These are phyloP conservation scores for Xanthoconium stramineum DNA, from an alignment of 768 basidiomycete genomes.

Conservation along the genomic window DNA sequence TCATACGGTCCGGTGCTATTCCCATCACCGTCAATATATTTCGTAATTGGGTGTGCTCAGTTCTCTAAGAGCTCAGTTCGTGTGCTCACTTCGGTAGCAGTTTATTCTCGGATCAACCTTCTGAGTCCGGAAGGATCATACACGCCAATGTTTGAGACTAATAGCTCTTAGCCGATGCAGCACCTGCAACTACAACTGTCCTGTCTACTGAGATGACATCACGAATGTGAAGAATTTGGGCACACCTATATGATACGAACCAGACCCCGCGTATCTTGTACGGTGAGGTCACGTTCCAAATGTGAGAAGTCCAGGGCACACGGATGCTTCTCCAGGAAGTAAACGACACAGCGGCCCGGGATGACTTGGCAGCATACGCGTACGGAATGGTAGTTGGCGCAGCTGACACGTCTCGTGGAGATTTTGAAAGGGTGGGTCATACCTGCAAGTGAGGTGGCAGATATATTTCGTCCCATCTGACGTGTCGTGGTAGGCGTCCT, in stretches of 20 bases:
- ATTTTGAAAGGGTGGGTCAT: constrained; percentile 65
- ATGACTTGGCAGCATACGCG: constrained; percentile 44
- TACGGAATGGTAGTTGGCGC: constrained; percentile 65
- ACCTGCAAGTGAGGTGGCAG: neutral
- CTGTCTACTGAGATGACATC: no score
- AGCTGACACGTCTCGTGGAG: constrained; percentile 64
- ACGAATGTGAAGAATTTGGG: no score
- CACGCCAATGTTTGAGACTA: no score
- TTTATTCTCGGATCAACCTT: neutral
- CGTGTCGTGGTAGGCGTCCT: constrained; percentile 49
- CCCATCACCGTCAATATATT: constrained; percentile 2
- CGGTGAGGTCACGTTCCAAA: no score
- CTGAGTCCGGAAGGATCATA: no score
- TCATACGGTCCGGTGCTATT: neutral
- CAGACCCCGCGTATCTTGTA: no score
- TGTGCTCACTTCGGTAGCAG: neutral
- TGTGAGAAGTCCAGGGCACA: no score
- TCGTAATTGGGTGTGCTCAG: neutral
- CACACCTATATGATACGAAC: no score
- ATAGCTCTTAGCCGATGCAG: no score
- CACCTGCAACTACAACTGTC: no score
- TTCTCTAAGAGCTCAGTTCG: neutral
- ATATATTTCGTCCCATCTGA: neutral
- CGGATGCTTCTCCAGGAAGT: no score
- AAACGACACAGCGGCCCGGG: no score